Base-by-base conservation (phyloP, 2,329 filamentous ascomycete genomes). In the Ophiostoma montium region DNA sequence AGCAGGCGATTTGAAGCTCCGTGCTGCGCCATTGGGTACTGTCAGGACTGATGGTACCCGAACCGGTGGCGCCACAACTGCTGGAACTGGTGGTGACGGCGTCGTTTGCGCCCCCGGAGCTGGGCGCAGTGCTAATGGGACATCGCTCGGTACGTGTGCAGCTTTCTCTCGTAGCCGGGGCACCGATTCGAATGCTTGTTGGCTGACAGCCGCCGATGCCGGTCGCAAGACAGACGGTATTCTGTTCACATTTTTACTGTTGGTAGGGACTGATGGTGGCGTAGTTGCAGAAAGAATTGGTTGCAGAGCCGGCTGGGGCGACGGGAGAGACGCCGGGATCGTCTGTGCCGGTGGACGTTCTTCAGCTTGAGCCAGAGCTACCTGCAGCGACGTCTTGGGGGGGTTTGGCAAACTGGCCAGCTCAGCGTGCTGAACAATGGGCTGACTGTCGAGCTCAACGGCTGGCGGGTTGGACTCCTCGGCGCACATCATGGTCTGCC, bases 391-490 rank as follows among this genome's bases (percentile, higher is more conserved):
- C 13, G 38, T 12, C n/a, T 39, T 35, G 8, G 30, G 5, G 4
- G 47, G 57, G 32, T 60, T 60, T 11, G 58, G 57, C 27, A 63
- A 55, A 53, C 62, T 58, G 3, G 67, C 63, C 23, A 72, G 52
- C 59, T 75, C 67, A 21, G 65, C 62, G 11, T 60, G 56, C 11
- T 38, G 5, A 67, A 55, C 7, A 66, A 55, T 45, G 19, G 44
- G 38, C 4, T 18, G 33, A 21, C 66, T 67, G 1, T 61, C 65
- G 53, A 74, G 65, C 55, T 74, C 71, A 3, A 71, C 63, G 0
- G 70, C 67, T 0, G 66, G 59, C 0, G 70, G 70, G 36, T 71
- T 61, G 12, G 57, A 60, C 53, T 74, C 70, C 6, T 67, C 62
- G 1, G 58, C 58, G 7, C 70, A 67, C 8, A 54, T 54, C 0